A percentile compares a stretch with the other conserved stretches of the same genome.
Conservation (phyloP, 108 stramenopile genomes). For the Cyclotella distinguenda region DNA sequence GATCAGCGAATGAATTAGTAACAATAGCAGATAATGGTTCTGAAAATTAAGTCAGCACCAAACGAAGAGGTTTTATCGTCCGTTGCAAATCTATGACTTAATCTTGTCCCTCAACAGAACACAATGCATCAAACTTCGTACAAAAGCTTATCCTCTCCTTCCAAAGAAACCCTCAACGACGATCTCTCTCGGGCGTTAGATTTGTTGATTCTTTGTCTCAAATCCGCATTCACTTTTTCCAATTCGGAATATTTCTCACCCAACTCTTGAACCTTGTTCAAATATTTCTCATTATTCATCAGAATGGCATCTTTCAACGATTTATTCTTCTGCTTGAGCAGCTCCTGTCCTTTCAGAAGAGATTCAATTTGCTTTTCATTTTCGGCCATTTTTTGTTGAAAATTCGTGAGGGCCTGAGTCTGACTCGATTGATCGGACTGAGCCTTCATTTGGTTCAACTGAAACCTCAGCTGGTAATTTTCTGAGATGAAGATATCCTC, state of each 20-base stretch:
- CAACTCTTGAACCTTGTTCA: conserved; percentile 39
- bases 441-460: conserved; percentile 11
- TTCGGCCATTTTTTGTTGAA: conserved; percentile 13
- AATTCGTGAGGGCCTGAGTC: not conserved
- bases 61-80: too few species aligned
- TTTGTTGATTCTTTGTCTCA: conserved; percentile 24
- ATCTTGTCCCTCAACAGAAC: not conserved
- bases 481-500: conserved; percentile 1
- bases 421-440: not conserved
- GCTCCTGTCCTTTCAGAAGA: conserved; percentile 19
- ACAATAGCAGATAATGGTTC: too few species aligned
- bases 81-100: too few species aligned
- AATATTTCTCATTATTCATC: conserved; percentile 39
- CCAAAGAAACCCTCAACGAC: conserved; percentile 19
- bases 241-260: conserved; percentile 35
- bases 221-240: conserved; percentile 29
- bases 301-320: conserved; percentile 42
- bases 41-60: too few species aligned
- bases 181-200: not conserved
- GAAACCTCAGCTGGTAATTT: conserved; percentile 15
- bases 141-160: conserved; percentile 26
- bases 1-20: not conserved
- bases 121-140: conserved; percentile 17
- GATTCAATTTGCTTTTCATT: conserved; percentile 18
- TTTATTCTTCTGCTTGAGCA: conserved; percentile 34